phyloP scores from a whole-genome alignment of 371 early-diverging fungal species.

The Smittium culicis region DNA sequence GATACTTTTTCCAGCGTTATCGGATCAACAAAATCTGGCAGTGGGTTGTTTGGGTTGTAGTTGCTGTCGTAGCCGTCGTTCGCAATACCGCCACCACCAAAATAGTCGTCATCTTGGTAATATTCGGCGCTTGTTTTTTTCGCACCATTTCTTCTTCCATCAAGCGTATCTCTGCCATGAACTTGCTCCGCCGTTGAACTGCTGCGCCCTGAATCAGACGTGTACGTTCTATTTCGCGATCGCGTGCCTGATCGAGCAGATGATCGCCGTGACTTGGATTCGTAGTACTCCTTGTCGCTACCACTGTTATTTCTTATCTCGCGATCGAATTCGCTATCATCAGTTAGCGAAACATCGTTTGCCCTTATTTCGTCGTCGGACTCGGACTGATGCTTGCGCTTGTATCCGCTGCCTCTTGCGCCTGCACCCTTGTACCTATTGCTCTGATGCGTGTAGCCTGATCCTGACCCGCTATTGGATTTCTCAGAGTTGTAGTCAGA shows the following conservation, averaged over 20 bases:
- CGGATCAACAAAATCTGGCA: constrained; percentile 84
- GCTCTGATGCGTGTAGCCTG: not conserved
- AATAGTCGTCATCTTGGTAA: not conserved
- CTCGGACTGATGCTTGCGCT: not conserved
- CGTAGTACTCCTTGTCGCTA: constrained; percentile 13
- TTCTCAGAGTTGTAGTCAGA: not conserved
- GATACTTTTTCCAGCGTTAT: constrained; percentile 81
- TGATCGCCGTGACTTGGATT: constrained; percentile 2
- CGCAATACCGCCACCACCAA: constrained; percentile 12
- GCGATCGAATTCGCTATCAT: constrained; percentile 10
- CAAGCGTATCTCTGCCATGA: not conserved
- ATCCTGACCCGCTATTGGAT: not conserved
- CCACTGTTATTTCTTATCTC: constrained; percentile 21
- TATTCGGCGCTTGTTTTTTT: constrained; percentile 12
- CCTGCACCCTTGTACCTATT: constrained; percentile 6
- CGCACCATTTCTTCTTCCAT: not conserved
- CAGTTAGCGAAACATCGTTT: constrained; percentile 1
- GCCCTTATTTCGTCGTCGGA: constrained; percentile 4
- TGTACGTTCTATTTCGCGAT: not conserved
- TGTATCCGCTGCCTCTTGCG: not conserved
- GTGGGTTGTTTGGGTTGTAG: constrained; percentile 54
- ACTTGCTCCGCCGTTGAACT: not conserved
- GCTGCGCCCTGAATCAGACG: constrained; percentile 5
- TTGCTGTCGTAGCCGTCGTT: constrained; percentile 36
- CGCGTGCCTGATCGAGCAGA: not conserved